Evolutionary conservation across 208 protist species (phyloP), one percentile per base, ranked within the genome.

Genomic region (Leishmania guyanensis): DNA sequence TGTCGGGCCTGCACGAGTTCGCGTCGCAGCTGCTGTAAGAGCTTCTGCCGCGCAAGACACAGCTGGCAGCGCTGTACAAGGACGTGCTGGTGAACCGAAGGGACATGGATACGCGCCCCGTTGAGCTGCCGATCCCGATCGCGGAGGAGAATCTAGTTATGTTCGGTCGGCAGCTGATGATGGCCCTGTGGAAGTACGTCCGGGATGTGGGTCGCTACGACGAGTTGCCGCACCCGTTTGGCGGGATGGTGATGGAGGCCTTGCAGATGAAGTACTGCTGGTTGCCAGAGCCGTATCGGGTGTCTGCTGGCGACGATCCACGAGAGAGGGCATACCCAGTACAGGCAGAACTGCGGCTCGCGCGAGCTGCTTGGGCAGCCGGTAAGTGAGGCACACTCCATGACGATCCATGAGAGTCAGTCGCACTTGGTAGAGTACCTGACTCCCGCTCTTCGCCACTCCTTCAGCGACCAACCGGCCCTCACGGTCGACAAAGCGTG

Each of bases 361-460:
- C n/a, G 43, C 10, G 86, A 56, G 17, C 75, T 95, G 77, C 46
- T n/a, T 14, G 86, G 83, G 26, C 91, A 95, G 81, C 93, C 95
- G 0, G 90, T 94, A 0, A 81, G 84, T 62, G 43, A 73, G 12
- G 89, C 87, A 2, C 87, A 93, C 29, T 92, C 90, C 22, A 84
- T 94, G 54, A 90, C 84, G 16, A 79, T 97, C 16, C 90, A 98
- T 82, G 95, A 98, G 82, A 92, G 87, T 56, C 95, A 97, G 80
- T 95, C 92, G 20, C 86, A 90, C n/a, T 92, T 98, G 71, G 92
- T 87, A n/a, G 95, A 97, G 83, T 46, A 46, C 0, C 43, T 46
- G 43, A 46, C 43, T 46, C 43, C 43, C 77, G 88, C 85, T 26
- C 75, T 95, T 46, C 43, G 36, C 29, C 51, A 29, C 78, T 91